Base-by-base conservation (phyloP, 148 eudicot species). In the Cornus florida region DNA sequence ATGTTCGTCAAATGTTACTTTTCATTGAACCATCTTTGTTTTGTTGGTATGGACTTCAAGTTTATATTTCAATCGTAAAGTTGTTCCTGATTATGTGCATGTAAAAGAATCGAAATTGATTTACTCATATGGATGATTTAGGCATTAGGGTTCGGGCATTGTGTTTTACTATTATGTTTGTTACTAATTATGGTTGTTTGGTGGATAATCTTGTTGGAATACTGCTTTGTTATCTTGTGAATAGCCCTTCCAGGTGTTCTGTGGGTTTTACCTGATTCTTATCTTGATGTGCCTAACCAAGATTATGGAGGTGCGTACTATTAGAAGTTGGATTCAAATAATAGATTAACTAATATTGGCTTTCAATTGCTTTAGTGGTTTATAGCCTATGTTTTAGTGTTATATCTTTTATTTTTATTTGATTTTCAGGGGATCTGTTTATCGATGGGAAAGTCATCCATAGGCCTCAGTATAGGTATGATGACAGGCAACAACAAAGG, bases 221-320 rank as follows among this genome's bases (percentile, higher is more conserved):
- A 11, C n/a, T 38, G 33, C 22, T 22, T 33, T 64, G 76, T 70
- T 60, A 46, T 66, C 22, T 50, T 65, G 24, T 78, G 67, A 64
- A 81, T 85, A 95, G 98, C 75, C 9, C 70, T 91, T 60, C 96
- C 98, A 68, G 93, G 90, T 75, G 98, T 93, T 62, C 79, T 95
- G 35, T 95, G 98, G 97, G 98, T 95, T 69, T 85, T 95, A 81
- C 98, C 98, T 59, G 98, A 95, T 85, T 95, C 98, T 73, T 95
- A 95, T 84, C 94, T 93, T 53, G 98, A 95, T 73, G 98, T 93
- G 67, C 97, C 97, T 70, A 93, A 91, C 85, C 93, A 95, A 87
- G 98, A 95, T 78, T 95, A 95, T 84, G 98, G 98, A 91, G 98
- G 98, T 93, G 70, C 56, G 92, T 87, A 28, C 38, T 48, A 38